These are phyloP conservation scores for Gentiana macrophylla DNA, from an alignment of 257 asterid species.

Conservation along the genomic window DNA sequence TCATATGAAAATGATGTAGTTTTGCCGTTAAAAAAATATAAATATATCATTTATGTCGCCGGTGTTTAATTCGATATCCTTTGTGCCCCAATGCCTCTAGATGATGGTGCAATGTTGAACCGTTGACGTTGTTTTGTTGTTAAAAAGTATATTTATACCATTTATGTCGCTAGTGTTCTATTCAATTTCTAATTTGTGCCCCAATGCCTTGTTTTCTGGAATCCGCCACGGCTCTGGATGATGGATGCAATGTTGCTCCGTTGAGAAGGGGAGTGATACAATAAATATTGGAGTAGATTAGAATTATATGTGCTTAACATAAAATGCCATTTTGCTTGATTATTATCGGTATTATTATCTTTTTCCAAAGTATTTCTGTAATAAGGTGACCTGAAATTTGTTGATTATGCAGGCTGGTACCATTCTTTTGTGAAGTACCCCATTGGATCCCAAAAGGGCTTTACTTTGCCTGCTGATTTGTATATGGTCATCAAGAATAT, in stretches of 20 bases:
- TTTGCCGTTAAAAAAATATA: too few species aligned
- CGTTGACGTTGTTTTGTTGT: not conserved
- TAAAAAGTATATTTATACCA: not conserved
- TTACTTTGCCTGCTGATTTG: conserved; percentile 56
- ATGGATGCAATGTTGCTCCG: too few species aligned
- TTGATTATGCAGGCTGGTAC: conserved; percentile 44
- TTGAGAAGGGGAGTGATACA: too few species aligned
- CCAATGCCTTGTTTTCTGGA: too few species aligned
- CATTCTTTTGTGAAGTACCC: conserved; percentile 24
- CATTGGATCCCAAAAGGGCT: conserved; percentile 15
- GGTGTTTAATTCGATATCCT: too few species aligned
- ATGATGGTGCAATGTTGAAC: too few species aligned
- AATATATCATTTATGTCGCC: too few species aligned
- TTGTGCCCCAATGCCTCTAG: too few species aligned
- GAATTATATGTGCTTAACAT: conserved; percentile 1
- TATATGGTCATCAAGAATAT: conserved; percentile 11
- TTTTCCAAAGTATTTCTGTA: conserved; percentile 23
- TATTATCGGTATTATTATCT: conserved; percentile 6
- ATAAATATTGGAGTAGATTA: not conserved
- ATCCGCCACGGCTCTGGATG: too few species aligned
- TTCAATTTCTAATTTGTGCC: too few species aligned
- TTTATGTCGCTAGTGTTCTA: too few species aligned
- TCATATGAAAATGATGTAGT: too few species aligned
- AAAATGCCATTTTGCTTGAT: conserved; percentile 7
- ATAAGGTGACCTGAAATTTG: conserved; percentile 11